These are phyloP conservation scores for Biscutella laevigata DNA, from an alignment of 441 rosid genomes.

Conservation along the genomic window DNA sequence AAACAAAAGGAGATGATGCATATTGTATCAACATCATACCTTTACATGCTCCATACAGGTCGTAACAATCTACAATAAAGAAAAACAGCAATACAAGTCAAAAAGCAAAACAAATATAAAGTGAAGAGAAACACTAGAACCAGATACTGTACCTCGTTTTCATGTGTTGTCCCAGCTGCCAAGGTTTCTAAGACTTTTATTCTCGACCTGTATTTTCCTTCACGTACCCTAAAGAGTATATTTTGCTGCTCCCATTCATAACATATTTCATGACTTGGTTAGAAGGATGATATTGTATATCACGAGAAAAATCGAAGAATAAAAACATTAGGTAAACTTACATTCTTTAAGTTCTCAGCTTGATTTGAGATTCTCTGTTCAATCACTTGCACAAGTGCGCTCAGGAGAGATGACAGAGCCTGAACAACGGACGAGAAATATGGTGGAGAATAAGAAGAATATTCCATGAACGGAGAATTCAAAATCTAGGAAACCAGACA, in stretches of 20 bases:
- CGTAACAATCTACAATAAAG: constrained; percentile 43
- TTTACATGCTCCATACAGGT: constrained; percentile 54
- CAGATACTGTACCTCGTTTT: constrained; percentile 54
- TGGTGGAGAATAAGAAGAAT: constrained; percentile 7
- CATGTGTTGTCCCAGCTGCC: constrained; percentile 59
- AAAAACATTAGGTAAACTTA: constrained; percentile 27
- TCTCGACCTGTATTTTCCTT: constrained; percentile 80
- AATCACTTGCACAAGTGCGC: constrained; percentile 55
- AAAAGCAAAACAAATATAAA: background rate
- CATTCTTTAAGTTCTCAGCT: constrained; percentile 67
- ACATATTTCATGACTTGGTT: constrained; percentile 20
- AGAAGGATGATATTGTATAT: constrained; percentile 13
- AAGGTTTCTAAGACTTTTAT: constrained; percentile 73
- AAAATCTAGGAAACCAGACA: constrained; percentile 25
- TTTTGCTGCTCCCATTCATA: constrained; percentile 60
- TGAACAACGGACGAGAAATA: constrained; percentile 22
- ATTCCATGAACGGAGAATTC: constrained; percentile 16
- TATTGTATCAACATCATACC: constrained; percentile 36
- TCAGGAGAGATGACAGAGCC: constrained; percentile 54
- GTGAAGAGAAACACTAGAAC: background rate
- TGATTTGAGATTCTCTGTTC: constrained; percentile 67
- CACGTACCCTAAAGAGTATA: constrained; percentile 64
- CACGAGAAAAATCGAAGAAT: constrained; percentile 10
- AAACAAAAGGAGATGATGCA: constrained; percentile 6
- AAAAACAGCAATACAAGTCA: constrained; percentile 22